Base-by-base conservation (phyloP, 176 grass and related monocot genomes). In the Aegilops speltoides region DNA sequence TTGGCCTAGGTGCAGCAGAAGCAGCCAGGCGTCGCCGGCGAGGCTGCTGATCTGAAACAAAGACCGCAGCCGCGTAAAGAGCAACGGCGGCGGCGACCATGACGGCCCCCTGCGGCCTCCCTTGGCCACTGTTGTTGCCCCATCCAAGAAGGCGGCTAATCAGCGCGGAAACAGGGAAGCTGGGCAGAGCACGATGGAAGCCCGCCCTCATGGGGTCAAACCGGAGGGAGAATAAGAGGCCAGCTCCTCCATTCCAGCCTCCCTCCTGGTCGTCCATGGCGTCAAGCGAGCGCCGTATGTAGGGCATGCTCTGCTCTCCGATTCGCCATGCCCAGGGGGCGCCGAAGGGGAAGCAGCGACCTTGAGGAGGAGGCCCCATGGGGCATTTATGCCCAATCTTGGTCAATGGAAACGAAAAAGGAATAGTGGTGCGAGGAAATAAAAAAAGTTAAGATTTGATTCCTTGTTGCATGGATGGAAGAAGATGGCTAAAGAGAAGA, bases 121-220 rank as follows among this genome's bases (percentile, higher is more conserved):
- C 33, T 45, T 12, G 10, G 65, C 36, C 7, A 45, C 11, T 32
- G 59, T 12, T 66, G 46, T 32, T 54, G 48, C 50, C 70, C 76
- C 89, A 70, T 33, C 82, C 57, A 54, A 88, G 78, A 6, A 91
- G 37, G 77, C 41, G 82, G 63, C 24, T 28, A 36, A 85, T 63
- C 23, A 91, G 77, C 19, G 71, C 90, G 57, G 89, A 85, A 38
- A 85, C 50, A 7, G 86, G 87, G 54, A 71, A 14, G 82, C 71
- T 48, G 64, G 82, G 23, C 13, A 91, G 81, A 17, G 77, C 10
- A 38, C 23, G 62, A 34, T 88, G 82, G 45, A 88, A 8, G 0
- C 38, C 79, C 2, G 4, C 36, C 1, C 38, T 56, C 22, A 22
- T 75, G 4, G 90, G 90, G 71, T 85, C 86, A 37, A 91, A 65